Base-by-base conservation (phyloP, 129 eudicot species). In the Flaveria robusta region DNA sequence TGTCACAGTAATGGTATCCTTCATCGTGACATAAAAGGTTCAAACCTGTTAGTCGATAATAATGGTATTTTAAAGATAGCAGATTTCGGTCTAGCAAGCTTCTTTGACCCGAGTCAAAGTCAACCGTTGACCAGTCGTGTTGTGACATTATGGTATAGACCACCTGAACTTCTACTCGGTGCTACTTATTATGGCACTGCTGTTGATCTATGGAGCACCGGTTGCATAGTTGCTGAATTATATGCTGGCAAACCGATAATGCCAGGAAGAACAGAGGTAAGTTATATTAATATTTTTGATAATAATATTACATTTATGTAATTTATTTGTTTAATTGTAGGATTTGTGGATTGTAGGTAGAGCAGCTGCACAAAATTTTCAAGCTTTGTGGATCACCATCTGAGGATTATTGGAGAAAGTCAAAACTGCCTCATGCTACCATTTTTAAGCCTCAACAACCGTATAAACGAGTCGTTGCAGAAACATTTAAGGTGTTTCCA, bases 181-280 rank as follows among this genome's bases (percentile, higher is more conserved):
- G 97, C 98, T 34, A 93, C 97, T 19, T 82, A 82, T 68, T 93
- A 93, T 70, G 87, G 96, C 51, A 81, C 86, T 24, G 90, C 96
- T 45, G 98, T 93, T 56, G 98, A 93, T 86, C 86, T 93, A 66
- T 93, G 98, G 98, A 93, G 98, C 58, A 65, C 97, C 4, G 98
- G 97, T 27, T 91, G 98, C 86, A 91, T 93, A 64, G 88, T 93
- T 66, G 98, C 93, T 46, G 98, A 93, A 64, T 78, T 93, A 66
- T 93, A 88, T 79, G 88, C 93, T 23, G 98, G 98, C 42, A 86
- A 81, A 71, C 98, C 98, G 13, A 93, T 93, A 50, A 90, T 93
- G 93, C 93, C 97, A 6, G 98, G 98, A 74, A 85, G 92, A 85
- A 93, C 98, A 1, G 98, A 93, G 97, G 98, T 93, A 68, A 58